Evolutionary conservation across 2,329 filamentous ascomycete species (phyloP).

Genomic region (Aotearoamyces nothofagi): DNA sequence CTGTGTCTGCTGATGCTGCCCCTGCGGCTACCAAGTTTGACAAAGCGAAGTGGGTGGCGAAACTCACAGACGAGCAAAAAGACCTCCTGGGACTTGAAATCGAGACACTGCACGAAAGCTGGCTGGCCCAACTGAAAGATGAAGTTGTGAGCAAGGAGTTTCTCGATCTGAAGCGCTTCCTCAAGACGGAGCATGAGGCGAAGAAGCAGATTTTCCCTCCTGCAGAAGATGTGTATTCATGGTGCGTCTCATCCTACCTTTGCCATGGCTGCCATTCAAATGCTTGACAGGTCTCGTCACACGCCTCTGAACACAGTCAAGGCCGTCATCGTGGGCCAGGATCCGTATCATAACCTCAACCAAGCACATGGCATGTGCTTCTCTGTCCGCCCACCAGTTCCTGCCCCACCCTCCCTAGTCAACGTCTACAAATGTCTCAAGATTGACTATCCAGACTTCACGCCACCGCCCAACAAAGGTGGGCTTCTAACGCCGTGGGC

Average conservation of each 20-base stretch:
- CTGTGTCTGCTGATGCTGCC: slow-evolving; percentile 4
- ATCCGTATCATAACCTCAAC: slow-evolving; percentile 91
- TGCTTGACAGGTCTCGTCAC: slow-evolving; percentile 65
- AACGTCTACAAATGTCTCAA: slow-evolving; percentile 89
- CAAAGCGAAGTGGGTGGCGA: slow-evolving; percentile 78
- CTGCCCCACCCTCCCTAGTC: slow-evolving; percentile 73
- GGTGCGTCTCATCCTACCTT: slow-evolving; percentile 33
- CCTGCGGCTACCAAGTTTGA: slow-evolving; percentile 45
- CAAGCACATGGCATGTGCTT: slow-evolving; percentile 96
- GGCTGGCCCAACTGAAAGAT: slow-evolving; percentile 79
- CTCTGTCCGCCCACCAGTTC: slow-evolving; percentile 79
- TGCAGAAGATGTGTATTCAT: slow-evolving; percentile 80
- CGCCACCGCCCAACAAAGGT: slow-evolving; percentile 56
- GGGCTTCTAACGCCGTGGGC: slow-evolving; percentile 90
- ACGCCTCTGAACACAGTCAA: slow-evolving; percentile 83
- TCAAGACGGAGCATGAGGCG: slow-evolving; percentile 59
- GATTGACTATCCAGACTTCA: slow-evolving; percentile 76
- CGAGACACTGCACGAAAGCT: slow-evolving; percentile 79
- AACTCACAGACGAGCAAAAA: slow-evolving; percentile 67
- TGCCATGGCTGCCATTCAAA: not conserved
- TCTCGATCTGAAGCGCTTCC: slow-evolving; percentile 72
- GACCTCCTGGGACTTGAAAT: slow-evolving; percentile 79
- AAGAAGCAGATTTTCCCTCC: slow-evolving; percentile 80
- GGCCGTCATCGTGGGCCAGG: slow-evolving; percentile 86
- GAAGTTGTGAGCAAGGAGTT: slow-evolving; percentile 70